Evolutionary conservation across 1,284 basidiomycete genomes (phyloP).

Genomic region (Xanthoconium separans): DNA sequence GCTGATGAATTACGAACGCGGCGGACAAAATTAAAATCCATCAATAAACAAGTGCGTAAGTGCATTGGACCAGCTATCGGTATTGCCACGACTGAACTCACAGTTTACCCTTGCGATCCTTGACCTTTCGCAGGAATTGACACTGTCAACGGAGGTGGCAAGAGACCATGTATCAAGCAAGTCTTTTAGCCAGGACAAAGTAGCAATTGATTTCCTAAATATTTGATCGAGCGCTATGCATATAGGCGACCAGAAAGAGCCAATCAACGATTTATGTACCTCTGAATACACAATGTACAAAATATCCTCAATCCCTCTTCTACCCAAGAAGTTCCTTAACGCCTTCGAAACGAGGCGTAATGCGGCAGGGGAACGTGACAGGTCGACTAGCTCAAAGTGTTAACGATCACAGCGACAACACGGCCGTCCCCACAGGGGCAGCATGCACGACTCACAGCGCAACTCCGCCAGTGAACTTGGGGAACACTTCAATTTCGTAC

Average conservation of each 20-base stretch:
- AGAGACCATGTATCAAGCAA: no score
- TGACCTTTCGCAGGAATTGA: no score
- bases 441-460: constrained; percentile 14
- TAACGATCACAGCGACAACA: not conserved
- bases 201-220: no score
- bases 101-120: no score
- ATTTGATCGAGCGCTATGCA: no score
- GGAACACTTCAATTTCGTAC: constrained; percentile 25
- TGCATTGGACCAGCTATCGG: no score
- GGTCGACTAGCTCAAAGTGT: constrained; percentile 13
- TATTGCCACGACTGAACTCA: no score
- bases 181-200: no score
- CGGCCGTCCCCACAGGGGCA: not conserved
- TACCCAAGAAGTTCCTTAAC: constrained; percentile 5
- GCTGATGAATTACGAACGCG: no score
- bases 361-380: constrained; percentile 20
- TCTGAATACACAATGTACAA: not conserved
- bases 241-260: not conserved
- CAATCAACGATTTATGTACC: not conserved
- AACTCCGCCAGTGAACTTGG: constrained; percentile 17
- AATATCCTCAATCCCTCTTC: not conserved
- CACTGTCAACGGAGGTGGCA: no score
- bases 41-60: no score
- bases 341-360: constrained; percentile 20
- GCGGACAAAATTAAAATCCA: no score